Percentiles rank a stretch among this genome's conserved stretches.
These are phyloP conservation scores for Suillus occidentalis DNA, from an alignment of 768 basidiomycete species.

Conservation along the genomic window DNA sequence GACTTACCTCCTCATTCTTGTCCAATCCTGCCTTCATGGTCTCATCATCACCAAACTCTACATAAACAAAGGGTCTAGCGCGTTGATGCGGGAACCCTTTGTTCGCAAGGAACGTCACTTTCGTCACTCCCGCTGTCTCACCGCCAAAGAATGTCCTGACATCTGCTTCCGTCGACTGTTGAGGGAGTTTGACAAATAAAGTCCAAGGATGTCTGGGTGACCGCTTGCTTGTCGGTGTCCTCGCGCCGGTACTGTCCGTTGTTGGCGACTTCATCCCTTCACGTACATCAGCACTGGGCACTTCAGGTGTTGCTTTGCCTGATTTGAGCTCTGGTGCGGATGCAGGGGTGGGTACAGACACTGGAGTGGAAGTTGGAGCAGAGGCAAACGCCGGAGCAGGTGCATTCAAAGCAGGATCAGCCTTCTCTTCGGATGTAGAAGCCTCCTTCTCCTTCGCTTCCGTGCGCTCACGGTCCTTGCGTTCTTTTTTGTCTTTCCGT, in stretches of 20 bases:
- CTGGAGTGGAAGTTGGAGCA: neutral
- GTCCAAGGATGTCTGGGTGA: conserved; percentile 79
- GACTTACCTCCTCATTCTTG: conserved; percentile 68
- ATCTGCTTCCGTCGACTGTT: conserved; percentile 58
- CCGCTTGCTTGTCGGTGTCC: conserved; percentile 70
- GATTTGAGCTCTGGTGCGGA: conserved; percentile 30
- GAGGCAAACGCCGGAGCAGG: neutral
- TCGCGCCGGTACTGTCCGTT: conserved; percentile 58
- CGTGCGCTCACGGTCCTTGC: conserved; percentile 51
- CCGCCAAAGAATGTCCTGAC: conserved; percentile 77
- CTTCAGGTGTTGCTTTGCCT: conserved; percentile 40
- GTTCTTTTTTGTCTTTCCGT: conserved; percentile 64
- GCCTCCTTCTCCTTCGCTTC: conserved; percentile 40
- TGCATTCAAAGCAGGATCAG: conserved; percentile 26
- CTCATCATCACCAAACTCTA: conserved; percentile 90
- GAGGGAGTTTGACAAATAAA: conserved; percentile 71
- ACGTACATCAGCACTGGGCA: conserved; percentile 26
- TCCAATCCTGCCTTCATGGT: conserved; percentile 78
- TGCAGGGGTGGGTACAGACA: neutral
- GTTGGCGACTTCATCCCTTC: conserved; percentile 53
- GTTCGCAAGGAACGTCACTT: conserved; percentile 45
- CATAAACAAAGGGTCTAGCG: conserved; percentile 66
- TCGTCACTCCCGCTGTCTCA: conserved; percentile 66
- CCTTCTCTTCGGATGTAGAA: conserved; percentile 31
- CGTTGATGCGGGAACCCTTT: conserved; percentile 42